Base-by-base conservation (phyloP, 768 basidiomycete species). In the Xerocomellus amylosporus region DNA sequence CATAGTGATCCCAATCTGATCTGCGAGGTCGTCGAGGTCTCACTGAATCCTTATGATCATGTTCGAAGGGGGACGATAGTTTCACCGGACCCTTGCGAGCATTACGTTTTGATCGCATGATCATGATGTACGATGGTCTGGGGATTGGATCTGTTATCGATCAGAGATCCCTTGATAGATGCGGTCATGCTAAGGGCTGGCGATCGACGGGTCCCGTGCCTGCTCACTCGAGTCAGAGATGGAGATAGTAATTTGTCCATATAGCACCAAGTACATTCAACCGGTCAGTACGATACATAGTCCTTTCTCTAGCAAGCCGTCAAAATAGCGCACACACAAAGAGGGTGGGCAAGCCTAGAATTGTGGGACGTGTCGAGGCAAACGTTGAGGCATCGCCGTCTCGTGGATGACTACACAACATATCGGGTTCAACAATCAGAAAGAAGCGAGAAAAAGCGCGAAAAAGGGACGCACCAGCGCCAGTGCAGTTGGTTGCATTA, bases 391-490 rank as follows among this genome's bases (percentile, higher is more conserved):
- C 30, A 15, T 4, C 24, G 8, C 4, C 46, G 15, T 37, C 22
- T 50, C 56, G 38, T 64, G 53, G 41, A 63, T 40, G 36, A 60
- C 62, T 63, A 37, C 7, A 37, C 1, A 9, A 37, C 7, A 37
- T 2, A 9, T n/a, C 14, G 22, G 13, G 15, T n/a, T 13, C 19
- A 9, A 46, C 6, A 12, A 19, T 53, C 33, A 55, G 43, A 39
- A 33, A 20, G 7, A 17, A 15, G 15, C 36, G 5, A 28, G 36
- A 6, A 8, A 38, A 48, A 10, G 17, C 14, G 20, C 15, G 5
- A 43, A 4, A 39, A 13, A 13, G 36, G 17, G 20, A 57, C 62
- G n/a, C 8, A 63, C 62, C 55, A 22, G 55, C 50, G 9, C 62
- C 62, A 31, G 47, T 15, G 8, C 54, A 55, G 2, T 49, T 20